phyloP scores from a whole-genome alignment of 140 eudicot species.

The Anethum foeniculum region DNA sequence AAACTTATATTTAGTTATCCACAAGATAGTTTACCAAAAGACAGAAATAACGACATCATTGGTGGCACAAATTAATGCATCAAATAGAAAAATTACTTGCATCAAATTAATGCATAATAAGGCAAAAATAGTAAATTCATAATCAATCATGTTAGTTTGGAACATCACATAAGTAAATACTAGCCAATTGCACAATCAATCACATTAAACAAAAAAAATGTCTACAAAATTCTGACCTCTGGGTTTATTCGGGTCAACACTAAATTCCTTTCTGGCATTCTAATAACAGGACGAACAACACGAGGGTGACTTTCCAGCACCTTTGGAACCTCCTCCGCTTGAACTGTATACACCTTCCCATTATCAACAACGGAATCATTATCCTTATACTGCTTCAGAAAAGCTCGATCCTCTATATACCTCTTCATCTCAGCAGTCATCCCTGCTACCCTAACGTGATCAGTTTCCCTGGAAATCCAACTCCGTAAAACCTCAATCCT shows the following conservation, averaged over 20 bases:
- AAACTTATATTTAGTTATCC: not conserved
- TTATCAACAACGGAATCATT: conserved; percentile 57
- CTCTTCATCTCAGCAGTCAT: conserved; percentile 86
- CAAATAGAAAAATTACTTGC: not conserved
- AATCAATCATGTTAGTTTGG: not conserved
- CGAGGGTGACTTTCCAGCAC: conserved; percentile 50
- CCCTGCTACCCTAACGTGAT: conserved; percentile 48
- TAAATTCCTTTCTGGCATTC: conserved; percentile 68
- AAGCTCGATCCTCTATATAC: conserved; percentile 63
- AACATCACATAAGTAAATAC: not conserved
- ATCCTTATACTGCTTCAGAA: conserved; percentile 73
- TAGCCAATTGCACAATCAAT: not conserved
- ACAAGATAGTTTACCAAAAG: not conserved
- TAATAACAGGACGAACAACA: conserved; percentile 76
- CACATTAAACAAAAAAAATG: not conserved
- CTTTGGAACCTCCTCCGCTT: conserved; percentile 63
- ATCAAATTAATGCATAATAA: not conserved
- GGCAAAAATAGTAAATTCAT: not conserved
- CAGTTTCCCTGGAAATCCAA: conserved; percentile 68
- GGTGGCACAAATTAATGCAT: not conserved
- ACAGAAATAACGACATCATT: not conserved
- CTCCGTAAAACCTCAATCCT: conserved; percentile 63
- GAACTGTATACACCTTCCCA: conserved; percentile 58
- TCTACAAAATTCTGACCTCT: conserved; percentile 51
- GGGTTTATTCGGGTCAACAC: conserved; percentile 98